phyloP scores from a whole-genome alignment of 2,329 filamentous ascomycete species.

The Penicillium thymicola region DNA sequence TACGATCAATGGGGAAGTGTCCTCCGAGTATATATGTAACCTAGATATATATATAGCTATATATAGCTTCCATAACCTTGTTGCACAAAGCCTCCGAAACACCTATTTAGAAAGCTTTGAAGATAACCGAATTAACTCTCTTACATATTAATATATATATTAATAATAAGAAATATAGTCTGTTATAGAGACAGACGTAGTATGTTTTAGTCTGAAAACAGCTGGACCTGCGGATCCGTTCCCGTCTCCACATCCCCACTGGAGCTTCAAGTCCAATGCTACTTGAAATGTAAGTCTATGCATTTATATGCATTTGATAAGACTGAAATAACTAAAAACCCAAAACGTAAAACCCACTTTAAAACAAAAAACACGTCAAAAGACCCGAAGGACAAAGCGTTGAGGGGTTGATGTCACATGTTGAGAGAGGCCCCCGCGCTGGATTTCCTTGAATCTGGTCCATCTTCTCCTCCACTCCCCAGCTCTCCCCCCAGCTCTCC shows the following conservation, averaged over 20 bases:
- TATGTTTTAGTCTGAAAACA: background rate
- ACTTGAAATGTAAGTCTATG: background rate
- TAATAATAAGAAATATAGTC: too few relatives aligned
- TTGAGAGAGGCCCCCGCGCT: conserved; percentile 10
- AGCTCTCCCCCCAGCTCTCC: conserved; percentile 2
- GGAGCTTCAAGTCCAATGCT: background rate
- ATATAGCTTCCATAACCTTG: background rate
- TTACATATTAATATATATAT: background rate
- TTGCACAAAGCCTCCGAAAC: background rate
- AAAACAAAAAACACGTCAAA: background rate
- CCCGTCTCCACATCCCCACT: conserved; percentile 8
- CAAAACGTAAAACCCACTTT: background rate
- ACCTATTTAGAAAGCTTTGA: background rate
- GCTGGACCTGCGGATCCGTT: conserved; percentile 6
- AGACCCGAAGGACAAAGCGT: conserved; percentile 8
- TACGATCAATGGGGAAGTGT: background rate
- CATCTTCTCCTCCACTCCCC: background rate
- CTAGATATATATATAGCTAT: too few relatives aligned
- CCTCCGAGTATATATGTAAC: background rate
- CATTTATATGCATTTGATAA: background rate
- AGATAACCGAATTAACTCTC: background rate
- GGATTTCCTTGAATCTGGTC: conserved; percentile 10
- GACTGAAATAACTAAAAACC: background rate
- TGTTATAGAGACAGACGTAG: too few relatives aligned
- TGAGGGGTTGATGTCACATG: conserved; percentile 17